Evolutionary conservation across 2,329 filamentous ascomycete genomes (phyloP).

Genomic region (Drechslerella stenobrocha): DNA sequence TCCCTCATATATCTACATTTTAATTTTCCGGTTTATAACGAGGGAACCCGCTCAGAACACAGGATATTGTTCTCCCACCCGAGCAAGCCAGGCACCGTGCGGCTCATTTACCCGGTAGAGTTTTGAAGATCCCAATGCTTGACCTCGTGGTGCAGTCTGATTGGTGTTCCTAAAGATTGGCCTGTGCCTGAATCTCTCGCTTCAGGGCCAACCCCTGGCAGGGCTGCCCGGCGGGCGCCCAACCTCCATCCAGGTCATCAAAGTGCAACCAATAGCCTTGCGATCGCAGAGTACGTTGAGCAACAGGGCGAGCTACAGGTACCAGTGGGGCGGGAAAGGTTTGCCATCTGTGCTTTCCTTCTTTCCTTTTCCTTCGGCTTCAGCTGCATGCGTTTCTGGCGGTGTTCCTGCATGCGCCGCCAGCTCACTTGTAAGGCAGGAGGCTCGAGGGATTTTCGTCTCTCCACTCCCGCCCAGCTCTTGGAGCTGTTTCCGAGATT

Average conservation of each 20-base stretch:
- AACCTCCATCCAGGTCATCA: constrained; percentile 20
- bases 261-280: constrained; percentile 30
- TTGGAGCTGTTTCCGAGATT: constrained; percentile 29
- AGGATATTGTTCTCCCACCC: constrained; percentile 18
- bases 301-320: constrained; percentile 20
- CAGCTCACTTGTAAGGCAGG: constrained; percentile 18
- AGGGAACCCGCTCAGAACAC: constrained; percentile 4
- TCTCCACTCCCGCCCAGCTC: constrained; percentile 25
- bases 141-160: constrained; percentile 39
- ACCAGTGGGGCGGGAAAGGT: constrained; percentile 22
- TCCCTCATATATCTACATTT: constrained; percentile 9
- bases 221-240: constrained; percentile 36
- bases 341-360: constrained; percentile 12
- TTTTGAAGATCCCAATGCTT: constrained; percentile 37
- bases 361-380: neutral
- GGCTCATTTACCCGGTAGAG: constrained; percentile 33
- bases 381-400: constrained; percentile 13
- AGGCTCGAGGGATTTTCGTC: constrained; percentile 3
- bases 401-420: constrained; percentile 43
- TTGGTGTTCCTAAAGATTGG: constrained; percentile 48
- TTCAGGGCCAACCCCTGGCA: constrained; percentile 33
- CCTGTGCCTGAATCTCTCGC: constrained; percentile 47
- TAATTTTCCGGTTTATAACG: constrained; percentile 2
- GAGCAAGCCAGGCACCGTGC: constrained; percentile 8
- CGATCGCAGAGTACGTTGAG: constrained; percentile 27